A percentile compares a stretch with the other conserved stretches of the same genome.
These are phyloP conservation scores for Volutella citrinella DNA, from an alignment of 2,329 filamentous ascomycete species.

Conservation along the genomic window DNA sequence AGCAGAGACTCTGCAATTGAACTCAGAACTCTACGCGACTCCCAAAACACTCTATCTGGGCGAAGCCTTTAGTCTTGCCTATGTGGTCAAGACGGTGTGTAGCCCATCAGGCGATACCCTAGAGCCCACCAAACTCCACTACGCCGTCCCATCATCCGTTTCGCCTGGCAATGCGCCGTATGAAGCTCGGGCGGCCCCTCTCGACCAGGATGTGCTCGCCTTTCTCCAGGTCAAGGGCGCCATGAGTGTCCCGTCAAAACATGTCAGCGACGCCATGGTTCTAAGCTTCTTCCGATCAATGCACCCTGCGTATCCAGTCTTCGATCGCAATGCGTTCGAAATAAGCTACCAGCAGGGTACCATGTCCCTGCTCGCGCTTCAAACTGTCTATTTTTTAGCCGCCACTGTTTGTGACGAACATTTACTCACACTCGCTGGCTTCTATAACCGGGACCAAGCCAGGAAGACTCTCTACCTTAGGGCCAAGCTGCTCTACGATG, in stretches of 20 bases:
- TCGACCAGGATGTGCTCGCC: too few relatives aligned
- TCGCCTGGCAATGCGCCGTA: too few relatives aligned
- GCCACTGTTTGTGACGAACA: conserved; percentile 12
- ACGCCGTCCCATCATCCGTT: too few relatives aligned
- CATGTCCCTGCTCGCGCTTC: conserved; percentile 7
- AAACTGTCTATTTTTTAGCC: conserved; percentile 10
- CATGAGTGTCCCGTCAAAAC: conserved; percentile 1
- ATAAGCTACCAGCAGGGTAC: conserved; percentile 1
- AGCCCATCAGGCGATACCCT: too few relatives aligned
- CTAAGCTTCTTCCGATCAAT: conserved; percentile 9
- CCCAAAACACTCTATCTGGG: too few relatives aligned
- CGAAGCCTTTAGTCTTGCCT: too few relatives aligned
- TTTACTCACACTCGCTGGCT: conserved; percentile 11
- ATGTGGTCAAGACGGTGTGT: too few relatives aligned
- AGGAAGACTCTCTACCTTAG: conserved; percentile 16
- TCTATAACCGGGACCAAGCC: conserved; percentile 8
- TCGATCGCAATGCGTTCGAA: conserved; percentile 6
- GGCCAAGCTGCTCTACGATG: conserved; percentile 14
- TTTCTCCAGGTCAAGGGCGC: too few relatives aligned
- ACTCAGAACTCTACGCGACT: too few relatives aligned
- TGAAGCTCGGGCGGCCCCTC: too few relatives aligned
- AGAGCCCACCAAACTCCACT: too few relatives aligned
- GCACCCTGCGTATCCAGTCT: conserved; percentile 10
- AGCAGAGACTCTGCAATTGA: too few relatives aligned
- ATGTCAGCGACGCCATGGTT: conserved; percentile 12